A percentile compares a stretch with the other conserved stretches of the same genome.
These are phyloP conservation scores for Pseudogymnoascus verrucosus DNA, from an alignment of 2,329 filamentous ascomycete species.

Conservation along the genomic window DNA sequence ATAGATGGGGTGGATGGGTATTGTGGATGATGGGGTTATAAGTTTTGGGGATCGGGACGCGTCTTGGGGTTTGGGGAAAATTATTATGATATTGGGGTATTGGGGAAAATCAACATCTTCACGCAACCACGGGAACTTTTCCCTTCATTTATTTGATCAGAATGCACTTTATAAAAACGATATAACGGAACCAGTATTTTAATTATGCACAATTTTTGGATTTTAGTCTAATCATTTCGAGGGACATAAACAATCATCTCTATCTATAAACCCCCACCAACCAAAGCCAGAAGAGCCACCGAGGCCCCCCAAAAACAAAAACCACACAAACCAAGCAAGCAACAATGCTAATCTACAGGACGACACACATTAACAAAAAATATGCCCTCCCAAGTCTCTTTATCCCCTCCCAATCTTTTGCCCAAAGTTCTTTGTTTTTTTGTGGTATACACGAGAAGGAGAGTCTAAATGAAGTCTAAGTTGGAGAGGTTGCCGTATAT, in stretches of 20 bases:
- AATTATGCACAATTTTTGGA: conserved; percentile 9
- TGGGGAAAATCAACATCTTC: too few species aligned
- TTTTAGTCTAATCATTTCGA: conserved; percentile 8
- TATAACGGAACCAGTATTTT: background rate
- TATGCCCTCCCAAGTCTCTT: background rate
- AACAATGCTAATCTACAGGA: conserved; percentile 10
- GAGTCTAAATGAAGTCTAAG: conserved; percentile 9
- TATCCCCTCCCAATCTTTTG: background rate
- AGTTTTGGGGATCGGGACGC: background rate
- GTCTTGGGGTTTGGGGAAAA: background rate
- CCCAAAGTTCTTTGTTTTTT: background rate
- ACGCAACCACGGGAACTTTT: too few species aligned
- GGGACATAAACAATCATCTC: conserved; percentile 3
- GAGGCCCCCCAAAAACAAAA: conserved; percentile 6
- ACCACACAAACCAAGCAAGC: too few species aligned
- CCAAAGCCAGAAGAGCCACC: conserved; percentile 4
- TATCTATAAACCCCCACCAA: background rate
- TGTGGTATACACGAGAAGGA: background rate
- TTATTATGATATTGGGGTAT: background rate
- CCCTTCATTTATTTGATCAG: too few species aligned
- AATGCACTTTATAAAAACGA: too few species aligned
- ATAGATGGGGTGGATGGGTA: background rate
- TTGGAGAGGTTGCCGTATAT: conserved; percentile 30
- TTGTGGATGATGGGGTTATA: background rate
- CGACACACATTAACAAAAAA: background rate